Evolutionary conservation across 23 red algal genomes (phyloP).

Genomic region (Gracilaria vermiculophylla): DNA sequence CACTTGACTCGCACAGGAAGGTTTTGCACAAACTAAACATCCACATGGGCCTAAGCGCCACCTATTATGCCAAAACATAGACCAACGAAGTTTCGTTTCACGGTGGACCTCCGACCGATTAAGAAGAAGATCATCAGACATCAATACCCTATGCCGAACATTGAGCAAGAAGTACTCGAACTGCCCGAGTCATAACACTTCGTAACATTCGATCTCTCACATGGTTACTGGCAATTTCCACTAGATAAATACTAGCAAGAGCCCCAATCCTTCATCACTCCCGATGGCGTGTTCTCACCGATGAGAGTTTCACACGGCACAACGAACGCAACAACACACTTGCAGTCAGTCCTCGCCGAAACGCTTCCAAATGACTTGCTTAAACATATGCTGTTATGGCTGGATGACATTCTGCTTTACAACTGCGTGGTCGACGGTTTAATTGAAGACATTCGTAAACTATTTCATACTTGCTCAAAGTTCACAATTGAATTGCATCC

Average conservation of each 20-base stretch:
- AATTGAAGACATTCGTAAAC: not conserved
- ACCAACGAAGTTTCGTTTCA: constrained; percentile 1
- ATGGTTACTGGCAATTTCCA: not conserved
- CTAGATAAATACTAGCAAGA: not conserved
- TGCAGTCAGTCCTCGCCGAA: not conserved
- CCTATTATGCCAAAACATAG: not conserved
- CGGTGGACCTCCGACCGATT: not conserved
- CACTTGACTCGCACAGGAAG: not conserved
- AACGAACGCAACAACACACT: constrained; percentile 6
- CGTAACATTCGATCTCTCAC: not conserved
- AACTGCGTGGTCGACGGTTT: not conserved
- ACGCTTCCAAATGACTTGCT: not conserved
- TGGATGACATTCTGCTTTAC: not conserved
- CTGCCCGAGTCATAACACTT: not conserved
- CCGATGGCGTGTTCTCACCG: not conserved
- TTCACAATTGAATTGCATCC: not conserved
- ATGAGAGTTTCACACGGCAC: constrained; percentile 11
- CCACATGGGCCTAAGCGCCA: not conserved
- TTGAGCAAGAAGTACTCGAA: not conserved
- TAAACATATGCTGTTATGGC: not conserved
- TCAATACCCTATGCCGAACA: not conserved
- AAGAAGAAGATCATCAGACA: not conserved
- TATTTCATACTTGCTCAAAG: not conserved
- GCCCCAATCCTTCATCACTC: not conserved
- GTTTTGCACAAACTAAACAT: not conserved